Conservation (phyloP, 352 stramenopile species). For the Pythium angustatum region DNA sequence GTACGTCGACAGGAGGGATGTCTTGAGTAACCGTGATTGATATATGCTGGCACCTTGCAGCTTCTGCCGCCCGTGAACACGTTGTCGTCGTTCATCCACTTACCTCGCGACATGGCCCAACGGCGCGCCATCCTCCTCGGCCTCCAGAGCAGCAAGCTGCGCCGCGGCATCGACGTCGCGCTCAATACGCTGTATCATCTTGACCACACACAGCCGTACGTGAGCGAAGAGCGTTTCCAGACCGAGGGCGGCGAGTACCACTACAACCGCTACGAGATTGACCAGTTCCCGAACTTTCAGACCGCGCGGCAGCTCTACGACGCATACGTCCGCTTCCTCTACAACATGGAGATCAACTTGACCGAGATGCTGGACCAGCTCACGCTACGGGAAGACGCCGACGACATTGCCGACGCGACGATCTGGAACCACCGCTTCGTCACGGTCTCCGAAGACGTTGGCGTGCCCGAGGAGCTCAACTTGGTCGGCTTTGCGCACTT, state of each 20-base stretch:
- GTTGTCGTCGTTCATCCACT: constrained; percentile 7
- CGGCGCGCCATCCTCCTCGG: constrained; percentile 1
- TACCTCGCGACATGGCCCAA: constrained; percentile 6
- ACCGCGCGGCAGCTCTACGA: constrained; percentile 49
- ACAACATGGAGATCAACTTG: constrained; percentile 60
- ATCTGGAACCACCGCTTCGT: constrained; percentile 48
- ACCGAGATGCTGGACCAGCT: constrained; percentile 48
- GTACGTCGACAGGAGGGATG: background rate
- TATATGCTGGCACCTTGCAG: background rate
- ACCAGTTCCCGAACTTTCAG: constrained; percentile 36
- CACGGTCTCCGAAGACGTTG: constrained; percentile 26
- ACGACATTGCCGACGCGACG: constrained; percentile 31
- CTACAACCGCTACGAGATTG: constrained; percentile 14
- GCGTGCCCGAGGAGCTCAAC: constrained; percentile 25
- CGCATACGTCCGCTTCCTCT: constrained; percentile 36
- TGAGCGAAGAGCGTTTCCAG: constrained; percentile 11
- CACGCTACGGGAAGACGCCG: constrained; percentile 50
- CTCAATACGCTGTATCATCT: background rate
- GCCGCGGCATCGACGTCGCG: constrained; percentile 17
- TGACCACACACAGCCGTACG: constrained; percentile 10
- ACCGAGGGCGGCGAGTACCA: constrained; percentile 4
- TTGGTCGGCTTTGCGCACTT: constrained; percentile 34
- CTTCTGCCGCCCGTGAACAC: background rate
- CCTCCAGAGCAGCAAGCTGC: constrained; percentile 45
- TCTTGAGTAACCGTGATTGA: background rate